Base-by-base conservation (phyloP, 1,284 basidiomycete genomes). In the Tausonia pullulans region DNA sequence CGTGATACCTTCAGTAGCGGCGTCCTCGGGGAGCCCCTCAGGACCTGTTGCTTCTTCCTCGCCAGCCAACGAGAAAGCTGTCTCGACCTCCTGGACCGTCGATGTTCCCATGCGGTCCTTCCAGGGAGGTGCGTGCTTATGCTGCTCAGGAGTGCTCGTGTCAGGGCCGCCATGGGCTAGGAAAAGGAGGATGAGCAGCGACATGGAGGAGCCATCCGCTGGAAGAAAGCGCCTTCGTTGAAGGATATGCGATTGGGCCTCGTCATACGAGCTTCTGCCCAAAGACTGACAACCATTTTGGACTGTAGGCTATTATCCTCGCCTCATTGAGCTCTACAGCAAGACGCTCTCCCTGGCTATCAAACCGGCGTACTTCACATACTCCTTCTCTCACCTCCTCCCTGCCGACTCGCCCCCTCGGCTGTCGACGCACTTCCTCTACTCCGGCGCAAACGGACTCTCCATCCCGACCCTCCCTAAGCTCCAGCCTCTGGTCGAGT, bases 31-130 rank as follows among this genome's bases (percentile, higher is more conserved):
- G 27, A 27, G 27, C 27, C 27, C 27, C 27, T 27, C 27, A 27
- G 27, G 27, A 2, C 27, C 27, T 27, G 27, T 27, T 27, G 27
- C 27, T 27, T 27, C 27, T 27, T 27, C 27, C 27, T 27, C 27
- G 27, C 27, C 27, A 27, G 43, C 83, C 83, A 27, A 83, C 84
- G 82, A 82, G 83, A 70, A 78, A 80, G 13, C 76, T 81, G 16
- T 84, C 82, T 3, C 76, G 83, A 53, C 64, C 16, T n/a, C 65
- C 82, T 72, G 73, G 71, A 64, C 69, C 56, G 78, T 88, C 5
- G 86, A 88, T 70, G 86, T 87, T 0, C 87, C 87, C 1, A 88
- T 88, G 87, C 77, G 87, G 39, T 84, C 84, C 1, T 88, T 88
- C 72, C 86, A 88, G 78, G 84, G 84, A 76, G 85, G 85, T 83